These are phyloP conservation scores for Phoenix dactylifera DNA, from an alignment of 176 grass and related monocot species.

Conservation along the genomic window DNA sequence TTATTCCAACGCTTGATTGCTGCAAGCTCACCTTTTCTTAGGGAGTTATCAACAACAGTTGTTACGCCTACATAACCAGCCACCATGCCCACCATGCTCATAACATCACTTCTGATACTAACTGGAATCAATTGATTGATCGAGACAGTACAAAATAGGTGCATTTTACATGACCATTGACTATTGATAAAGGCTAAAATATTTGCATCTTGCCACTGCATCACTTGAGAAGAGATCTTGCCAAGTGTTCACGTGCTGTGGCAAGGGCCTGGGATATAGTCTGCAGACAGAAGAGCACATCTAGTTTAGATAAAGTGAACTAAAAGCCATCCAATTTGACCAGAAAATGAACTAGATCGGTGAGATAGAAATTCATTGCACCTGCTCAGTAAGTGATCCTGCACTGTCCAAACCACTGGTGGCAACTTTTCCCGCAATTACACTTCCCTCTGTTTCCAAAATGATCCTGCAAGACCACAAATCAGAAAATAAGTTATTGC, in stretches of 20 bases:
- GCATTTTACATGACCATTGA: too few relatives aligned
- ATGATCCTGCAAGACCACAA: constrained; percentile 45
- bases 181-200: too few relatives aligned
- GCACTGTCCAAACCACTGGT: constrained; percentile 48
- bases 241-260: constrained; percentile 75
- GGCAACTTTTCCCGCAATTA: constrained; percentile 72
- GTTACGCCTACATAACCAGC: too few relatives aligned
- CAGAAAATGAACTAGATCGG: neutral
- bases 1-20: too few relatives aligned
- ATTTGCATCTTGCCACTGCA: neutral
- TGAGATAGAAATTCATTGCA: constrained; percentile 9
- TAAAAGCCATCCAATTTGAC: neutral
- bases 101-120: too few relatives aligned
- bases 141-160: too few relatives aligned
- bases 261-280: constrained; percentile 83
- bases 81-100: too few relatives aligned
- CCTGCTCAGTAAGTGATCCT: constrained; percentile 84
- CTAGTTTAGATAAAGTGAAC: too few relatives aligned
- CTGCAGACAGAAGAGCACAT: constrained; percentile 32
- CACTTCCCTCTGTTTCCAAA: constrained; percentile 76
- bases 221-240: constrained; percentile 97
- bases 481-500: too few relatives aligned
- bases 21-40: too few relatives aligned
- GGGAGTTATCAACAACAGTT: too few relatives aligned
- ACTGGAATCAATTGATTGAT: too few relatives aligned